Percentiles rank a stretch among this genome's conserved stretches.
Evolutionary conservation across 768 basidiomycete species (phyloP).

Genomic region (Asterophora parasitica): DNA sequence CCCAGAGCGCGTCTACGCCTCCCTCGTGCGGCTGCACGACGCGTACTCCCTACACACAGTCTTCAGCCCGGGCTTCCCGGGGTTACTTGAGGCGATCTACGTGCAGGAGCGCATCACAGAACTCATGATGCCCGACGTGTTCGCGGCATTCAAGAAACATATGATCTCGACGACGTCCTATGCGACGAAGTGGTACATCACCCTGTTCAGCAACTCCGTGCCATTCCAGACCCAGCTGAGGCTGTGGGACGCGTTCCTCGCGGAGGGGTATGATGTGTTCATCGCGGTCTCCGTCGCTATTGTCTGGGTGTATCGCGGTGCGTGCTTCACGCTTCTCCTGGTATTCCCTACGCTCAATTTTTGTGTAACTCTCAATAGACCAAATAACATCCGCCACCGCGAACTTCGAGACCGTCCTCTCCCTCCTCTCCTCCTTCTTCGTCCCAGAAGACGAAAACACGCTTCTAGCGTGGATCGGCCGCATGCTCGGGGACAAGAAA

Average conservation of each 20-base stretch:
- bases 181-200: slow-evolving; percentile 99
- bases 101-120: slow-evolving; percentile 89
- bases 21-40: slow-evolving; percentile 86
- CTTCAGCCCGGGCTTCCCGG: slow-evolving; percentile 93
- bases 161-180: slow-evolving; percentile 92
- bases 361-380: slow-evolving; percentile 40
- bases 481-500: slow-evolving; percentile 52
- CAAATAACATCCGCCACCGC: slow-evolving; percentile 77
- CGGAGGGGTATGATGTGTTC: slow-evolving; percentile 89
- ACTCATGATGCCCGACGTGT: slow-evolving; percentile 86
- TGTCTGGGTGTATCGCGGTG: slow-evolving; percentile 88
- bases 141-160: slow-evolving; percentile 78
- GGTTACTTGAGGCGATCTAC: slow-evolving; percentile 92
- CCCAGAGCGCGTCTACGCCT: slow-evolving; percentile 82
- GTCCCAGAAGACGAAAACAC: slow-evolving; percentile 87
- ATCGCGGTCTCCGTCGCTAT: slow-evolving; percentile 82
- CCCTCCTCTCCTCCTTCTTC: slow-evolving; percentile 90
- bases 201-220: slow-evolving; percentile 91
- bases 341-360: not conserved
- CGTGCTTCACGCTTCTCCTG: too few relatives aligned
- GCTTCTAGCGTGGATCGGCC: slow-evolving; percentile 79
- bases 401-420: slow-evolving; percentile 88
- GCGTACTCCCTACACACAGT: slow-evolving; percentile 82
- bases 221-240: slow-evolving; percentile 94
- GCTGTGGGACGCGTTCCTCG: slow-evolving; percentile 89